Base-by-base conservation (phyloP, 1,284 basidiomycete species). In the Chalciporus sp. region DNA sequence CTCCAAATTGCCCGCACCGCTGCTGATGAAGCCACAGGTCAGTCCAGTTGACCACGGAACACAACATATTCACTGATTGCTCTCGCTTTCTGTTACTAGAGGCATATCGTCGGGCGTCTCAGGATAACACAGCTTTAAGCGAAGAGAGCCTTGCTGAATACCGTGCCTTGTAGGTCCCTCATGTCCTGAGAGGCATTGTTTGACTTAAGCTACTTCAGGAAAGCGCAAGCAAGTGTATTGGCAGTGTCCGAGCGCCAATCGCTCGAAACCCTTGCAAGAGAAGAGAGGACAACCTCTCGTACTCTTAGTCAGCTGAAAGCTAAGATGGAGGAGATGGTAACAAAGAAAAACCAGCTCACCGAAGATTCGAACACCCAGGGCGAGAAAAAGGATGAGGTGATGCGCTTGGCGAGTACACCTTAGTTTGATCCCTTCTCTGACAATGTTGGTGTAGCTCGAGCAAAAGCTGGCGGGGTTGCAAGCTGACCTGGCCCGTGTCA, bases 61-160 rank as follows among this genome's bases (percentile, higher is more conserved):
- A 23, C 17, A 14, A 8, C 7, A 20, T 16, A 43, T 51, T 37
- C 11, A 43, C 27, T 49, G 14, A 53, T 52, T 54, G 20, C 59
- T 10, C 17, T 19, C 14, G 5, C 51, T 48, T 53, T 37, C 20
- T 57, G 19, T 41, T 12, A 6, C n/a, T 66, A 88, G 91, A 94
- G 74, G 85, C 86, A 39, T 90, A 93, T 64, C 78, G 90, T 52
- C 84, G 79, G 61, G 82, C 86, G 3, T 87, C 90, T 14, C 82
- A 88, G 60, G 76, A 85, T 44, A 94, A 92, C 44, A 75, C 92
- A 42, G 86, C 89, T 0, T 76, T 99, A 4, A 91, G 84, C 54
- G 88, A 92, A 64, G 88, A 90, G 52, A 92, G 89, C 63, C 75
- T 98, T 10, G 86, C 89, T 45, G 90, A 97, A 66, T 99, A 99